These are phyloP conservation scores for Colletotrichum sp. DNA, from an alignment of 2,329 filamentous ascomycete species.

Conservation along the genomic window DNA sequence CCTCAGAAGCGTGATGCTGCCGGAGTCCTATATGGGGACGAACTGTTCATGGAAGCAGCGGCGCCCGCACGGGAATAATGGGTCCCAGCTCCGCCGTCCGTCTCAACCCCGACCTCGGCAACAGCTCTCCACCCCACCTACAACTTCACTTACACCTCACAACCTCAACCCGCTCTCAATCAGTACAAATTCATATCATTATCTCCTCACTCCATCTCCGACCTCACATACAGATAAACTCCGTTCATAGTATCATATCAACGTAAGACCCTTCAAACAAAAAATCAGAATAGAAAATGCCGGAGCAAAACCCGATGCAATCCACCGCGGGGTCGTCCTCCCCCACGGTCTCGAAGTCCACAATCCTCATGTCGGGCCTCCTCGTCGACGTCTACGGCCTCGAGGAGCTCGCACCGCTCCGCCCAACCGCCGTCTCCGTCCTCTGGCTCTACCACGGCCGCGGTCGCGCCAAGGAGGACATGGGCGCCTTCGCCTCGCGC, in stretches of 20 bases:
- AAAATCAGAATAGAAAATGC: constrained; percentile 12
- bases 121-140: background rate
- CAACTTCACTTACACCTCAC: background rate
- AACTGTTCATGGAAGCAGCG: background rate
- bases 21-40: background rate
- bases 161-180: background rate
- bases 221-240: background rate
- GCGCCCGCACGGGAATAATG: background rate
- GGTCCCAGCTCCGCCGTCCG: background rate
- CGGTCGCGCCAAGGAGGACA: constrained; percentile 70
- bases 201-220: background rate
- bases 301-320: constrained; percentile 24
- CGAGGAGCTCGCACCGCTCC: constrained; percentile 62
- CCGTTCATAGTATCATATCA: background rate
- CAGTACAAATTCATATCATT: background rate
- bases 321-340: constrained; percentile 33
- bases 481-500: constrained; percentile 76
- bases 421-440: constrained; percentile 66
- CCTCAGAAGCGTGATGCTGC: background rate
- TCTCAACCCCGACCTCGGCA: background rate
- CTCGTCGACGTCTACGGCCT: constrained; percentile 83
- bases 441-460: constrained; percentile 94
- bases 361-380: constrained; percentile 78
- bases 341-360: constrained; percentile 65
- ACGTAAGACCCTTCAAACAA: background rate